Percentiles rank a stretch among this genome's conserved stretches.
phyloP scores from a whole-genome alignment of 2,329 filamentous ascomycete species.

The Xylariaceae sp. region DNA sequence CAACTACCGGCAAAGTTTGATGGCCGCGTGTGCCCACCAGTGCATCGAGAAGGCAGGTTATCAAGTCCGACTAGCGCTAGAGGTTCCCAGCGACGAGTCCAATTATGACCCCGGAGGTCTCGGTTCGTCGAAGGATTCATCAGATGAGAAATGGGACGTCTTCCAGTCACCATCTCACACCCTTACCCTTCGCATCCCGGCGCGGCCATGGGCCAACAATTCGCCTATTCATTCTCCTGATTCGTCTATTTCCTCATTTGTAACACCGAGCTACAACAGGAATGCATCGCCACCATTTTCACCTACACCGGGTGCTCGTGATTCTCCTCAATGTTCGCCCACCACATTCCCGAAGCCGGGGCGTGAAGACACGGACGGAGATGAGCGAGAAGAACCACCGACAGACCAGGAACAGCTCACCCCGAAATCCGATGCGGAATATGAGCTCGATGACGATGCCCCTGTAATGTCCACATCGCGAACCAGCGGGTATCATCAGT shows the following conservation, averaged over 20 bases:
- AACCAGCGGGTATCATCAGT: background rate
- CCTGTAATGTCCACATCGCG: background rate
- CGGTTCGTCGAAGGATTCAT: background rate
- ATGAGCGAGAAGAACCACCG: background rate
- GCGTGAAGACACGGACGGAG: background rate
- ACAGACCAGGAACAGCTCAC: background rate
- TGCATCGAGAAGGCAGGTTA: constrained; percentile 23
- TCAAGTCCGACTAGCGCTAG: constrained; percentile 21
- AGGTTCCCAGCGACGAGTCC: constrained; percentile 25
- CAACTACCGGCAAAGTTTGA: constrained; percentile 21
- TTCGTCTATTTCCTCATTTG: background rate
- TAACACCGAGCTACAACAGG: background rate
- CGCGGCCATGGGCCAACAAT: background rate
- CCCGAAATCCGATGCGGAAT: background rate
- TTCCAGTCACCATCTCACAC: constrained; percentile 12
- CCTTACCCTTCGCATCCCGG: background rate
- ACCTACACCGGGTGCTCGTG: background rate
- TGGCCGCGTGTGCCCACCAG: constrained; percentile 24
- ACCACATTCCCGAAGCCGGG: background rate
- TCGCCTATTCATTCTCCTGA: background rate
- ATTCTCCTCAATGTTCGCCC: background rate
- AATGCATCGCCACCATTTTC: background rate
- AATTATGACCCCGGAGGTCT: constrained; percentile 15
- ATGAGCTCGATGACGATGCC: background rate
- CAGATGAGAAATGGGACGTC: constrained; percentile 19